Conservation (phyloP, 2,329 filamentous ascomycete genomes). For the Calonectria leucothoes region DNA sequence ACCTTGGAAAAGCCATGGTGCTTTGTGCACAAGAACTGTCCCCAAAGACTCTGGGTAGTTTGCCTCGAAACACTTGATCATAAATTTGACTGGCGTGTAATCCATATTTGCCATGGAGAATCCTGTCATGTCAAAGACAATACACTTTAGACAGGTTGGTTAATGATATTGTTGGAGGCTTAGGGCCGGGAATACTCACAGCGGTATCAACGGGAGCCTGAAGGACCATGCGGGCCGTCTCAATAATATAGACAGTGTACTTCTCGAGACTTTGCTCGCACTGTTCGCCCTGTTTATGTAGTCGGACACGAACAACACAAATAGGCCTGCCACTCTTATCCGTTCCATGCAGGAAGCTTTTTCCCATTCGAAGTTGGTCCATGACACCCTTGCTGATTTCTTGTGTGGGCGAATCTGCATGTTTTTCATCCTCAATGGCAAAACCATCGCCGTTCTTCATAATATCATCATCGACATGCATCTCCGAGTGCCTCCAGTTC, state of each 20-base stretch:
- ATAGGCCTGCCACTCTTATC: constrained; percentile 89
- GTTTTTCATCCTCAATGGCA: constrained; percentile 70
- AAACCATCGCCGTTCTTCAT: constrained; percentile 80
- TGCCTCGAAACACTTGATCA: constrained; percentile 99
- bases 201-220: constrained; percentile 88
- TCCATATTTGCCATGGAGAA: constrained; percentile 99
- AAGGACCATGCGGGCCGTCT: constrained; percentile 89
- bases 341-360: constrained; percentile 89
- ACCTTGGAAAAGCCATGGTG: constrained; percentile 97
- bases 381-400: constrained; percentile 82
- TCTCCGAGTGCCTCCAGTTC: constrained; percentile 86
- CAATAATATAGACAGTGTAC: constrained; percentile 94
- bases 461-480: constrained; percentile 91
- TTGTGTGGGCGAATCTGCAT: constrained; percentile 68
- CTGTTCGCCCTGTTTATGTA: constrained; percentile 88
- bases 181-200: constrained; percentile 64
- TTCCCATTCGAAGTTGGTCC: constrained; percentile 86
- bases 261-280: constrained; percentile 84
- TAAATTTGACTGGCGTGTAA: constrained; percentile 96
- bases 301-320: constrained; percentile 83
- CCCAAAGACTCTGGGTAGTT: constrained; percentile 97
- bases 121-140: constrained; percentile 95
- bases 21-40: constrained; percentile 91
- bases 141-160: constrained; percentile 67
- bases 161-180: neutral